These are phyloP conservation scores for Geotrichum klebahnii DNA, from an alignment of 1,139 yeast species.

Conservation along the genomic window DNA sequence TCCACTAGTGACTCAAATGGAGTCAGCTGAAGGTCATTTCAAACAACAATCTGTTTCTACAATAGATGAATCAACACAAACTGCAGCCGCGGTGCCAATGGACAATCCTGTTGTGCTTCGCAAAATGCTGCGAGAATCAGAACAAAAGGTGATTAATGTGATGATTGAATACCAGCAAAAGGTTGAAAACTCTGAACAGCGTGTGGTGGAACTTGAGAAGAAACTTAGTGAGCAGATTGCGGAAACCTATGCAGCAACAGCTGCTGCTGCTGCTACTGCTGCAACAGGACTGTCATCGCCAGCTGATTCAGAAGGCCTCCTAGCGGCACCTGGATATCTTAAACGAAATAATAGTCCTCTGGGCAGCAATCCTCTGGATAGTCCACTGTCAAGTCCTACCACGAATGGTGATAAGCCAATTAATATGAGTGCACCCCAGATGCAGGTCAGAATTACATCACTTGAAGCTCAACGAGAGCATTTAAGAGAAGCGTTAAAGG, in stretches of 20 bases:
- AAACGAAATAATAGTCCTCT: too few relatives aligned
- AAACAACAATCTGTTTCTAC: too few relatives aligned
- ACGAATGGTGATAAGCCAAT: background rate
- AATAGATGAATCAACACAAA: too few relatives aligned
- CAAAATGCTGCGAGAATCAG: slow-evolving; percentile 29
- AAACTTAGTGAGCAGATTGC: slow-evolving; percentile 25
- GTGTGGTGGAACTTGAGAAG: slow-evolving; percentile 29
- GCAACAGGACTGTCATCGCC: too few relatives aligned
- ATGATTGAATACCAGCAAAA: slow-evolving; percentile 35
- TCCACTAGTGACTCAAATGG: background rate
- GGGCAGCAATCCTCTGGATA: background rate
- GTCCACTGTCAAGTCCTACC: background rate
- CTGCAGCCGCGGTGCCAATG: too few relatives aligned
- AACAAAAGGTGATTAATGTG: slow-evolving; percentile 29
- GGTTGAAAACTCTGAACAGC: slow-evolving; percentile 31
- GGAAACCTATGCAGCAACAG: background rate
- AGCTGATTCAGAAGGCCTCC: too few relatives aligned
- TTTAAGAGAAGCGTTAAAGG: slow-evolving; percentile 49
- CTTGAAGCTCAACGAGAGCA: slow-evolving; percentile 56
- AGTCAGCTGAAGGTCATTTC: too few relatives aligned
- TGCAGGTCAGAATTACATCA: slow-evolving; percentile 30
- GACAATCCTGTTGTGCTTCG: slow-evolving; percentile 23
- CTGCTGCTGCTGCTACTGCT: background rate
- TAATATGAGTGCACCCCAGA: slow-evolving; percentile 12
- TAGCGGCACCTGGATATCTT: too few relatives aligned